Base-by-base conservation (phyloP, 1,284 basidiomycete genomes). In the Ganoderma multipileum region DNA sequence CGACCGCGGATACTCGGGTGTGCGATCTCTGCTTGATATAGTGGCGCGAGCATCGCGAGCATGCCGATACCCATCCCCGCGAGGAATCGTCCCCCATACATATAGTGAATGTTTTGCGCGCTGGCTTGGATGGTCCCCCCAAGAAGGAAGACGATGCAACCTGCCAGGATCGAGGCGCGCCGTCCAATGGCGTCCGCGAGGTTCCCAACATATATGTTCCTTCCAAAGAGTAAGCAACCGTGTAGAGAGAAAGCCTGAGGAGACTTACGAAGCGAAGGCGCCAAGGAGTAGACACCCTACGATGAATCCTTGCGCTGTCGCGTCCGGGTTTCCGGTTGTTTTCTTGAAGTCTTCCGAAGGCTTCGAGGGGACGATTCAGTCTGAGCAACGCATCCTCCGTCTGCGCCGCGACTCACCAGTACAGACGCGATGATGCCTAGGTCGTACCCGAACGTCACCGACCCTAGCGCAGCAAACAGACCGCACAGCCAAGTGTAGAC, bases 401-500 rank as follows among this genome's bases (percentile, higher is more conserved):
- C 50, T 28, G 14, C 11, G 26, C 50, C 70, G 82, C 36, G 83
- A 72, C 86, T 81, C 73, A 78, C 79, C 60, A 81, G 73, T 18
- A 83, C 79, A 50, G 78, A 80, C 14, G 80, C 81, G 57, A 85
- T 84, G 70, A 83, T 80, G 71, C 80, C 81, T 23, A 83, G 76
- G 71, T 84, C 80, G 68, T 82, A 77, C 18, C 83, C 83, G 65
- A 81, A 81, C 28, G 77, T 75, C 23, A 72, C 69, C 47, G 72
- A 71, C 69, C 81, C 72, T 47, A 83, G 80, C 78, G 68, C 82
- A 14, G 86, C 88, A 71, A 90, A 90, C 65, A 88, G 81, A 33
- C 87, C 89, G 73, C 88, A 89, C 7, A 89, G 79, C 83, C 87
- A 88, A n/a, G 87, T 88, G 77, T 89, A 89, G 26, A 85, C 80